Evolutionary conservation across 139 green algal genomes (phyloP).

Genomic region (Zygnema cylindricum): DNA sequence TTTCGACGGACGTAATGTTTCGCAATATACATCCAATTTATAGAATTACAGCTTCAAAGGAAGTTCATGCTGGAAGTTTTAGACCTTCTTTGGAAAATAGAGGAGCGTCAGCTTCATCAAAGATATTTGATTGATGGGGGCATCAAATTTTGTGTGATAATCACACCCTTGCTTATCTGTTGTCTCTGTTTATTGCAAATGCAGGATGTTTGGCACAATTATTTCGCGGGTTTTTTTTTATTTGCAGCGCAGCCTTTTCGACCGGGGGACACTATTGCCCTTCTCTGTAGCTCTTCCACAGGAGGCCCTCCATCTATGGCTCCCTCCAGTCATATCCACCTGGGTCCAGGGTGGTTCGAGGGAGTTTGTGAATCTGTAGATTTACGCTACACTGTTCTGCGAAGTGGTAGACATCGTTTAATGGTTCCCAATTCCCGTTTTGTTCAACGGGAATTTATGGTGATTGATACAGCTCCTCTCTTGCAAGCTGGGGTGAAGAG

Average conservation of each 20-base stretch:
- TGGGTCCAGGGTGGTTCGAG: constrained; percentile 50
- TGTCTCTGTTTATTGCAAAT: too few species aligned
- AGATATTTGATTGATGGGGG: too few species aligned
- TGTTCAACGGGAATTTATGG: constrained; percentile 50
- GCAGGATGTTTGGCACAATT: constrained; percentile 61
- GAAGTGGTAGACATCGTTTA: constrained; percentile 36
- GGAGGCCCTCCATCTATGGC: constrained; percentile 12
- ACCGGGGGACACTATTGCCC: constrained; percentile 39
- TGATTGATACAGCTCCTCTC: constrained; percentile 23
- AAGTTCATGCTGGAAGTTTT: too few species aligned
- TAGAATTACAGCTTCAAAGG: too few species aligned
- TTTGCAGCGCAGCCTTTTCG: constrained; percentile 54
- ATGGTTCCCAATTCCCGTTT: constrained; percentile 57
- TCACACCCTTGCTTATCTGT: too few species aligned
- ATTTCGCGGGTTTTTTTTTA: constrained; percentile 60
- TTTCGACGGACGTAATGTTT: too few species aligned
- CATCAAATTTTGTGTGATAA: too few species aligned
- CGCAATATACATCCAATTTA: too few species aligned
- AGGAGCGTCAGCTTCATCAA: too few species aligned
- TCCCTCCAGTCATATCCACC: background rate
- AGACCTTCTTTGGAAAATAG: too few species aligned
- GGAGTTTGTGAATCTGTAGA: constrained; percentile 57
- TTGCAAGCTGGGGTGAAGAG: background rate
- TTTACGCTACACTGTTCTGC: constrained; percentile 54
- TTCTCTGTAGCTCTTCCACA: background rate